A percentile compares a stretch with the other conserved stretches of the same genome.
These are phyloP conservation scores for Diaporthe ilicicola DNA, from an alignment of 2,329 filamentous ascomycete genomes.

Conservation along the genomic window DNA sequence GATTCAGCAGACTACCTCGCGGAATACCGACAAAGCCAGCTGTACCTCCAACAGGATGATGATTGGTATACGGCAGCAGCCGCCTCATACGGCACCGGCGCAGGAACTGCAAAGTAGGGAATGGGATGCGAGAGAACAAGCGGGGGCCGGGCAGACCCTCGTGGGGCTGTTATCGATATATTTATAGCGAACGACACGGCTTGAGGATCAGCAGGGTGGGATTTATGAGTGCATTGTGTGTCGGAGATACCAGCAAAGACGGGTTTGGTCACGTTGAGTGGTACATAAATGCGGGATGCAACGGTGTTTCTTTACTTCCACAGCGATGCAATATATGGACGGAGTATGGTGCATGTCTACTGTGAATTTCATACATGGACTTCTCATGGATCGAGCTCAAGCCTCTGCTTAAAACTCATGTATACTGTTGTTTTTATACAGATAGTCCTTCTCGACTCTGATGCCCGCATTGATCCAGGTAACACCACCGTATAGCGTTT, in stretches of 20 bases:
- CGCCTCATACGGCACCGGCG: background rate
- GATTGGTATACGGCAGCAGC: background rate
- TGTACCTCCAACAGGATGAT: constrained; percentile 21
- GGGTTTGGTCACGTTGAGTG: background rate
- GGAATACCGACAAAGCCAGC: constrained; percentile 17
- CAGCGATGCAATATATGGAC: background rate
- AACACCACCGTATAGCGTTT: background rate
- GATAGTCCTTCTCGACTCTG: background rate
- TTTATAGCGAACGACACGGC: background rate
- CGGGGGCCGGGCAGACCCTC: too few relatives aligned
- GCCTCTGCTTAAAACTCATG: background rate
- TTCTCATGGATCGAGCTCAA: background rate
- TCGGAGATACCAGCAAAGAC: too few relatives aligned
- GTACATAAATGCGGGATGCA: background rate
- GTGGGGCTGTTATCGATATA: too few relatives aligned
- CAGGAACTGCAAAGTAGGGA: background rate
- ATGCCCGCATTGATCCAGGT: background rate
- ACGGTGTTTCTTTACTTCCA: background rate
- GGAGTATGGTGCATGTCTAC: background rate
- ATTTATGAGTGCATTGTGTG: background rate
- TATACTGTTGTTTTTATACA: background rate
- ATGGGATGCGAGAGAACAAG: background rate
- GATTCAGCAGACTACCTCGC: constrained; percentile 6
- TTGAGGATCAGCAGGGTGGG: background rate
- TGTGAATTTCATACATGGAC: background rate